phyloP scores from a whole-genome alignment of 1,284 basidiomycete species.

The Mrakiaceae sp. region DNA sequence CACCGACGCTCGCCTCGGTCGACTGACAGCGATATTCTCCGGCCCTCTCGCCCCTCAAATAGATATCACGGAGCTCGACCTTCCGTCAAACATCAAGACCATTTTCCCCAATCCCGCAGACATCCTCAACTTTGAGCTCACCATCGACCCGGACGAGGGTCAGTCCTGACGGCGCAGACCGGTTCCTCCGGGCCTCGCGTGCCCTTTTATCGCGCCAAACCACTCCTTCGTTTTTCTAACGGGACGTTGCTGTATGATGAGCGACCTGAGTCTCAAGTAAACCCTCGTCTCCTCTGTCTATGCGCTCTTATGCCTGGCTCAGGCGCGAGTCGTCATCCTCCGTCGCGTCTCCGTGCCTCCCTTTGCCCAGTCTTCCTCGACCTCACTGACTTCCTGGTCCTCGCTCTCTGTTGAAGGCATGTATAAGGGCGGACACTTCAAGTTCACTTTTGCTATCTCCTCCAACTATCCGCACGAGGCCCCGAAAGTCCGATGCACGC shows the following conservation, averaged over 20 bases:
- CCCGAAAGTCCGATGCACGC: conserved; percentile 95
- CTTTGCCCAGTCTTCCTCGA: too few relatives aligned
- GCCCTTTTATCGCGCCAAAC: too few relatives aligned
- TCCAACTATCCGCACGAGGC: conserved; percentile 98
- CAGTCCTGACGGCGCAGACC: conserved; percentile 20
- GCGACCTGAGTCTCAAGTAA: too few relatives aligned
- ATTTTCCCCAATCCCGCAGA: conserved; percentile 81
- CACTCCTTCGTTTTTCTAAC: too few relatives aligned
- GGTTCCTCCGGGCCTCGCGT: too few relatives aligned
- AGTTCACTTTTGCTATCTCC: conserved; percentile 91
- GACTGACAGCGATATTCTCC: neutral
- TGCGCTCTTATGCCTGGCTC: too few relatives aligned
- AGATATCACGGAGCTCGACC: conserved; percentile 95
- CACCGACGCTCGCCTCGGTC: neutral
- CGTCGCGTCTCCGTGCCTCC: too few relatives aligned
- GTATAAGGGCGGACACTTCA: conserved; percentile 91
- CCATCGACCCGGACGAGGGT: conserved; percentile 96
- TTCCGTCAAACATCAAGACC: conserved; percentile 92
- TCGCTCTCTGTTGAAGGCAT: conserved; percentile 52
- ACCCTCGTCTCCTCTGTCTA: too few relatives aligned
- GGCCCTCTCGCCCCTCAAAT: conserved; percentile 3
- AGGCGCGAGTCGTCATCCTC: too few relatives aligned
- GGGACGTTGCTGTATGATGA: too few relatives aligned
- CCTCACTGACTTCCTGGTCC: neutral
- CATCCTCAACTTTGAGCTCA: conserved; percentile 90